Evolutionary conservation across 257 asterid genomes (phyloP).

Genomic region (Oldenlandia corymbosa): DNA sequence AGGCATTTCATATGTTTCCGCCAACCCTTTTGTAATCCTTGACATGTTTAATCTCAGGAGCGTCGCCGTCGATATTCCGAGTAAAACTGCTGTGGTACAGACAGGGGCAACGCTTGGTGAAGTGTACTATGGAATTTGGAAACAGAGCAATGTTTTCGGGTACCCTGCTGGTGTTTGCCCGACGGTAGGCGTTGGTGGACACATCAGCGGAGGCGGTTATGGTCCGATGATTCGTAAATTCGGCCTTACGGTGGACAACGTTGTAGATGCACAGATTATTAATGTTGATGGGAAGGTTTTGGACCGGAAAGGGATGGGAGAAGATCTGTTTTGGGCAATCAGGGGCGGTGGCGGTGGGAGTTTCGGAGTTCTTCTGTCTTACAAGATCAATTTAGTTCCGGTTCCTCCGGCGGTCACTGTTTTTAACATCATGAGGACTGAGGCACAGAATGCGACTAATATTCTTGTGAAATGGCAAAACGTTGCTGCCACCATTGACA

Average conservation of each 20-base stretch:
- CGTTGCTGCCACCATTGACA: conserved; percentile 9
- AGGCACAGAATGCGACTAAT: conserved; percentile 2
- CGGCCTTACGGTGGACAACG: conserved; percentile 36
- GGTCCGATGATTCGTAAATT: conserved; percentile 9
- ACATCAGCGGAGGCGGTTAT: conserved; percentile 17
- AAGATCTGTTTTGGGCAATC: conserved; percentile 35
- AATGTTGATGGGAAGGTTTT: conserved; percentile 34
- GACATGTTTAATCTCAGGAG: conserved; percentile 38
- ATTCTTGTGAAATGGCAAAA: conserved; percentile 14
- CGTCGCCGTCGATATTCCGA: conserved; percentile 16
- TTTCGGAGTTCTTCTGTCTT: conserved; percentile 16
- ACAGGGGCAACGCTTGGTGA: conserved; percentile 41
- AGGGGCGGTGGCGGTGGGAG: conserved; percentile 23
- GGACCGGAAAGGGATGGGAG: conserved; percentile 37
- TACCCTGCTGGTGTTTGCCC: conserved; percentile 45
- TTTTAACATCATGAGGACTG: background rate
- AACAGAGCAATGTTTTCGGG: conserved; percentile 27
- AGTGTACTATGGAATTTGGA: conserved; percentile 32
- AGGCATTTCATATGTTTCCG: conserved; percentile 32
- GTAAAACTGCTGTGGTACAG: conserved; percentile 33
- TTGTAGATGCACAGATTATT: conserved; percentile 33
- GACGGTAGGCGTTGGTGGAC: conserved; percentile 36
- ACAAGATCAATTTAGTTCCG: conserved; percentile 13
- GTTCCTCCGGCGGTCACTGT: conserved; percentile 10
- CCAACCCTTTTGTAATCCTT: conserved; percentile 20